Percentiles rank a stretch among this genome's conserved stretches.
Conservation (phyloP, 345 rosid genomes). For the Corchorus capsularis region DNA sequence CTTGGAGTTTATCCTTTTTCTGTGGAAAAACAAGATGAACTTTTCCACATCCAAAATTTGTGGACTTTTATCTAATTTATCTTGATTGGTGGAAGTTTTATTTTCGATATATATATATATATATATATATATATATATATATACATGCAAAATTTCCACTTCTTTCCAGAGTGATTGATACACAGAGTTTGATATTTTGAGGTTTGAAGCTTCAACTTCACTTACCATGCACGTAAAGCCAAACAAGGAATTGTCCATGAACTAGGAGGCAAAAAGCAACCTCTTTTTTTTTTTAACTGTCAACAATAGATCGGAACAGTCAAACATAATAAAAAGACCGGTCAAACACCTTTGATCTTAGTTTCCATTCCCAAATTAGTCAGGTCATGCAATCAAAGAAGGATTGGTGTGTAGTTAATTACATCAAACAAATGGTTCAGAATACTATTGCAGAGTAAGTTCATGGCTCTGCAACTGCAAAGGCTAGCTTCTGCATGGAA, state of each 20-base stretch:
- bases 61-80: too few species aligned
- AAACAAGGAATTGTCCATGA: background rate
- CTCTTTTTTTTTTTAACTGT: background rate
- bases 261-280: constrained; percentile 9
- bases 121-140: too few species aligned
- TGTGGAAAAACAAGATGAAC: too few species aligned
- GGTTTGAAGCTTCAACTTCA: background rate
- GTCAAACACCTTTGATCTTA: constrained; percentile 30
- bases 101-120: too few species aligned
- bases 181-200: too few species aligned
- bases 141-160: too few species aligned
- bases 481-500: too few species aligned
- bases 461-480: too few species aligned
- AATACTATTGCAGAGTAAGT: background rate
- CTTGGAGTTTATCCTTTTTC: too few species aligned
- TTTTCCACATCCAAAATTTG: too few species aligned
- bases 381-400: constrained; percentile 24
- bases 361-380: constrained; percentile 1
- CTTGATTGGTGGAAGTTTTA: too few species aligned
- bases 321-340: constrained; percentile 13
- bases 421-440: constrained; percentile 8
- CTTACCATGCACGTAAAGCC: constrained; percentile 17
- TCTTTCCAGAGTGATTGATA: too few species aligned
- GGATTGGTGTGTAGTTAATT: background rate
- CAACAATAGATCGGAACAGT: background rate